Base-by-base conservation (phyloP, 2,329 filamentous ascomycete genomes). In the Aspergillus proliferans region DNA sequence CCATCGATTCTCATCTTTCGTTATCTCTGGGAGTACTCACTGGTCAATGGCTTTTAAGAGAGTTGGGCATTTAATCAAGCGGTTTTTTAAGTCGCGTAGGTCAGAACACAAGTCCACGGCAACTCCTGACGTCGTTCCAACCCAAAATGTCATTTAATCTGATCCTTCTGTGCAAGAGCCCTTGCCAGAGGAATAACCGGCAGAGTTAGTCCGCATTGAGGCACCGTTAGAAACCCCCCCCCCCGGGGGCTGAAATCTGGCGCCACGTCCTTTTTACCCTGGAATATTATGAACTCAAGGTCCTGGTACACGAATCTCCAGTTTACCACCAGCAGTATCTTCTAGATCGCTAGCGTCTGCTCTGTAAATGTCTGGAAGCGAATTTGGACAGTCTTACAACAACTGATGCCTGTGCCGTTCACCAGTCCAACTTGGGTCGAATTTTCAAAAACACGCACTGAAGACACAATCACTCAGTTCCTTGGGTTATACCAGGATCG, bases 281-380 rank as follows among this genome's bases (percentile, higher is more conserved):
- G 39, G 51, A 56, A 10, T 28, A 61, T 3, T 10, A 51, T 26
- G 40, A 49, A 9, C 47, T 65, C 9, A 54, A 47, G n/a, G 47
- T 51, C 18, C 48, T 66, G 3, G 50, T 62, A 14, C 55, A 44
- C 43, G 59, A 62, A 21, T 65, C 61, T 3, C 59, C 62, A 9
- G 47, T 54, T 22, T 65, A 55, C 40, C 48, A 61, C 40, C 46
- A 58, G 33, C 61, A 64, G 49, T 64, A 62, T 47, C 40, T 57
- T 9, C 46, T 53, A 18, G 51, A 58, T 46, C 57, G 57, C 22
- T 55, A 43, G 34, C 44, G 43, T 19, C 18, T 65, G 1, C 59
- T 66, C 21, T 41, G 45, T 46, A 15, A 30, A 18, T 51, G 30
- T 21, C 49, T 65, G 5, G 42, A 57, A 21, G 33, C 22, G n/a